Base-by-base conservation (phyloP, 495 filamentous ascomycete species). In the Rhypophila decipiens region DNA sequence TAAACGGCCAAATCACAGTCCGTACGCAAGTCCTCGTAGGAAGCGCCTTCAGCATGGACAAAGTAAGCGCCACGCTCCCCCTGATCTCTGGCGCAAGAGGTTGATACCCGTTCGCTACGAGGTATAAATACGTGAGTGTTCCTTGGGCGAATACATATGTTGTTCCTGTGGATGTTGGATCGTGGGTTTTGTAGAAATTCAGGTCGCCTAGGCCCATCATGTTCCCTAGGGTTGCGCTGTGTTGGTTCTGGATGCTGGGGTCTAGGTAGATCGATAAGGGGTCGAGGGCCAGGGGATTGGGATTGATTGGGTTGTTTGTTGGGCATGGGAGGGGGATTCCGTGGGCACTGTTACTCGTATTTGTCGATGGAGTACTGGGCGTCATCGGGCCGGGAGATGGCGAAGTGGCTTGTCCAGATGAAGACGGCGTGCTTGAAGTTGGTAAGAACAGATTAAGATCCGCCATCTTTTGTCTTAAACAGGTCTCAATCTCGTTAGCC, bases 31-130 rank as follows among this genome's bases (percentile, higher is more conserved):
- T 42, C 0, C 51, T 55, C 9, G 37, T 38, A 1, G 53, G 51
- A 22, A 75, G 52, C 7, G 54, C 23, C 2, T 37, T 27, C 9
- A 75, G 22, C 47, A 72, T 34, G 27, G 61, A 53, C 2, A 74
- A 50, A 12, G 67, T 66, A 22, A 39, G 52, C 0, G 40, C 41
- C 9, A 75, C 72, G 12, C 66, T 61, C 12, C 54, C 23, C 2
- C 58, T 65, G 2, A 75, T 63, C 39, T 72, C 70, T 4, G 43
- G 41, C 38, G 55, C 65, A 0, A 65, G 64, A 7, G 71, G 70
- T 54, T 79, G 74, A 73, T 73, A 79, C 27, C 76, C 76, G 10
- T 68, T 74, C 1, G 77, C 64, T 5, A 78, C 73, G 15, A 76
- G 61, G 23, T 40, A 64, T 13, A 77, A 63, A 49, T 77, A 80